Base-by-base conservation (phyloP, 441 rosid species). In the Metrosideros polymorpha region DNA sequence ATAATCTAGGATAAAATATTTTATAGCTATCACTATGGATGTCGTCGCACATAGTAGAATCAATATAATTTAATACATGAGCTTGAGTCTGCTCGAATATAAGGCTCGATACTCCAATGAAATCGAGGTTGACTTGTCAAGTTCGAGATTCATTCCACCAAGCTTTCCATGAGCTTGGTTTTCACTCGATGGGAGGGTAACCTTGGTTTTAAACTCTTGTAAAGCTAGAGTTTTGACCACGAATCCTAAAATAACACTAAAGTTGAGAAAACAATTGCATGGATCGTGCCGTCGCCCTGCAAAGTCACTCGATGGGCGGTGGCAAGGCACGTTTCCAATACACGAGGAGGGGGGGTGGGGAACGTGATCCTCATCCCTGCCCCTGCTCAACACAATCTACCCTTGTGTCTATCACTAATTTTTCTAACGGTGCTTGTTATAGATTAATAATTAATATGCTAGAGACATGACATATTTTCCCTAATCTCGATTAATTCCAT, bases 221-320 rank as follows among this genome's bases (percentile, higher is more conserved):
- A n/a, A 0, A 57, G 32, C 18, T n/a, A 57, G 4, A 57, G 0
- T n/a, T 29, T 55, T 0, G 7, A 25, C 7, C 61, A 25, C 15
- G 29, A 27, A 55, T 55, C 30, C 27, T 12, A 55, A 25, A 25
- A 55, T 14, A 55, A 55, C 15, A 12, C 12, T 10, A 5, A 55
- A 25, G 61, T 25, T 10, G 61, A 55, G 13, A 55, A 55, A 10
- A 10, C 10, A 27, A 13, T 55, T n/a, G 0, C 61, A 5, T 27
- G 15, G 7, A 13, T 55, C 61, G 12, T 29, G 0, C 5, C 0
- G 61, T n/a, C 10, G 14, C 0, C 29, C 2, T 7, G 12, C 12
- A 1, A 45, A 55, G 14, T 10, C 6, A 0, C n/a, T n/a, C n/a
- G n/a, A n/a, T n/a, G 47, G 47, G 47, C 47, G 47, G 10, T 45